Evolutionary conservation across 805 yeast genomes (phyloP), one percentile per base, ranked within the genome.

Genomic region (Candida incommunis): DNA sequence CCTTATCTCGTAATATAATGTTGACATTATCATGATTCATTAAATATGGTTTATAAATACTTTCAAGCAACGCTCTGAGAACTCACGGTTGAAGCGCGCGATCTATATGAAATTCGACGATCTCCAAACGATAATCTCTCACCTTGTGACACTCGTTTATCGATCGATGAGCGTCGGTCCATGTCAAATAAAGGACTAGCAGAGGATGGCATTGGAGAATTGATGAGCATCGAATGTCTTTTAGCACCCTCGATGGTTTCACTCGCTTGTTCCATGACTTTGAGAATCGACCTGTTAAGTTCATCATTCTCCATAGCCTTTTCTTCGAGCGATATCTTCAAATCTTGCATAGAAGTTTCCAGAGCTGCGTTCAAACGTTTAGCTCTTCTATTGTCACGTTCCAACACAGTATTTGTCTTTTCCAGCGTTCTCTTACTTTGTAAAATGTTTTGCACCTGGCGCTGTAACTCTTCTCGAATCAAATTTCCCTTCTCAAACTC

Each of bases 291-390:
- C 22, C 60, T 42, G 25, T 51, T 50, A 26, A 60, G 51, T 42
- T 58, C 62, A 42, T 60, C 64, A 46, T 60, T 61, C 43, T 62
- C 66, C 50, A 62, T 54, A 5, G 58, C 56, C 50, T 55, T 54
- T 41, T 61, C 65, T 46, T 62, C 66, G 3, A 62, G 49, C 2
- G 63, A 51, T 25, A 62, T 50, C 48, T 62, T 60, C 22, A 58
- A 51, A 34, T 62, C 66, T 41, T 56, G 59, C 24, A 61, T 37
- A 22, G 51, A 50, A 3, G 59, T 48, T 41, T 54, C 56, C 13
- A 60, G 54, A 16, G 55, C 51, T 2, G 50, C 44, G 25, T 54
- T 48, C 3, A 49, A 41, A 13, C 54, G 45, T 35, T 54, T 50
- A 3, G 55, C 47, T 15, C 54, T 44, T 15, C 56, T 47, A 24